Evolutionary conservation across 2,329 filamentous ascomycete genomes (phyloP).

Genomic region (Rutstroemia sp.): DNA sequence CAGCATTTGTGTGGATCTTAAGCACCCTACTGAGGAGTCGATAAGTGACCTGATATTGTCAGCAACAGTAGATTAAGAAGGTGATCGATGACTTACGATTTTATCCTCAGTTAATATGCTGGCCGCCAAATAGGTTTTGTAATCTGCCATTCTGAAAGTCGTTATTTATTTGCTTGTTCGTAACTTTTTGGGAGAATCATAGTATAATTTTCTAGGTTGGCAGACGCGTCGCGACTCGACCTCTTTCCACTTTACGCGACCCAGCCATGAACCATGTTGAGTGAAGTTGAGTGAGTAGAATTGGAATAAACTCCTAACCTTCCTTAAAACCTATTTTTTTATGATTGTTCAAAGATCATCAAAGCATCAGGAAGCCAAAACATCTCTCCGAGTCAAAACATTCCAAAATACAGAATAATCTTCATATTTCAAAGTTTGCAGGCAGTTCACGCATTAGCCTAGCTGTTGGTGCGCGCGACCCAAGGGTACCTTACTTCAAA

Average conservation of each 20-base stretch:
- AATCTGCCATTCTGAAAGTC: constrained; percentile 26
- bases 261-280: no score
- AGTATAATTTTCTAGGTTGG: constrained; percentile 5
- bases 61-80: not conserved
- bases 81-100: constrained; percentile 19
- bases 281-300: no score
- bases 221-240: constrained; percentile 7
- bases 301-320: no score
- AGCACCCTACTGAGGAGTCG: constrained; percentile 74
- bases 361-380: no score
- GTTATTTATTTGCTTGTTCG: not conserved
- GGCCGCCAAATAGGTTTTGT: constrained; percentile 29
- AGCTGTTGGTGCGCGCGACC: no score
- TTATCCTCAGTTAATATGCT: constrained; percentile 30
- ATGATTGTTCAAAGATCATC: no score
- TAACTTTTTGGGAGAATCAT: constrained; percentile 8
- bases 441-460: no score
- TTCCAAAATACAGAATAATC: no score
- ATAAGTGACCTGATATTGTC: constrained; percentile 67
- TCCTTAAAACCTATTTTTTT: no score
- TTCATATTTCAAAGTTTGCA: no score
- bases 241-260: constrained; percentile 25
- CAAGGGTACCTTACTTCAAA: constrained; percentile 8
- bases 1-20: constrained; percentile 76
- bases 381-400: no score